Base-by-base conservation (phyloP, 208 protist genomes). In the Wallacemonas sp. region DNA sequence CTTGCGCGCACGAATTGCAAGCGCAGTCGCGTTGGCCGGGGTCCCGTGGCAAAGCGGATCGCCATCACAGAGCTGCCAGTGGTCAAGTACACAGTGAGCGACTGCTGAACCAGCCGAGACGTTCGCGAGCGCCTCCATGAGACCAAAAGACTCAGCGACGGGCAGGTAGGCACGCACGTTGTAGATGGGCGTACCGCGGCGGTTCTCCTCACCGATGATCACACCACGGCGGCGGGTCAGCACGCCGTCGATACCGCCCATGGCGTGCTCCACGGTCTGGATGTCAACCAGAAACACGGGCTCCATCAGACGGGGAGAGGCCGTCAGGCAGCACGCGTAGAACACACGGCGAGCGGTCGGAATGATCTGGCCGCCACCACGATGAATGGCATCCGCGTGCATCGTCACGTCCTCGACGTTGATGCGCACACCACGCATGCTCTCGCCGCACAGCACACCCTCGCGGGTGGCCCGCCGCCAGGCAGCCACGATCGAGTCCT, bases 61-160 rank as follows among this genome's bases (percentile, higher is more conserved):
- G 48, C 93, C 96, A 21, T 57, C 47, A 61, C 99, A 83, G 17
- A 93, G 61, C 67, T 89, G 72, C 96, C 98, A 99, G 91, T 99
- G 99, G 81, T 99, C 95, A 72, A 99, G 99, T 4, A 99, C 95
- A 69, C 97, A 98, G 90, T 99, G 98, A 54, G 98, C 98, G 79
- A 90, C 88, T 21, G 83, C 83, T 70, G 99, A 84, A 61, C 98
- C 99, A 32, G 83, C 88, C 23, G 99, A 99, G 47, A 88, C 72
- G 23, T 92, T 68, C 73, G 98, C 95, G 2, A 99, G 94, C 65
- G 98, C 98, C 32, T 90, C 87, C 55, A 96, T 99, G 71, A 94
- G 84, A 66, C 97, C 98, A 88, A 99, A 99, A 12, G 98, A 99
- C 85, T 99, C 98, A 24, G 90, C 82, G 55, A 99, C 98, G 30